These are phyloP conservation scores for Tagetes erecta DNA, from an alignment of 129 eudicot genomes.

Conservation along the genomic window DNA sequence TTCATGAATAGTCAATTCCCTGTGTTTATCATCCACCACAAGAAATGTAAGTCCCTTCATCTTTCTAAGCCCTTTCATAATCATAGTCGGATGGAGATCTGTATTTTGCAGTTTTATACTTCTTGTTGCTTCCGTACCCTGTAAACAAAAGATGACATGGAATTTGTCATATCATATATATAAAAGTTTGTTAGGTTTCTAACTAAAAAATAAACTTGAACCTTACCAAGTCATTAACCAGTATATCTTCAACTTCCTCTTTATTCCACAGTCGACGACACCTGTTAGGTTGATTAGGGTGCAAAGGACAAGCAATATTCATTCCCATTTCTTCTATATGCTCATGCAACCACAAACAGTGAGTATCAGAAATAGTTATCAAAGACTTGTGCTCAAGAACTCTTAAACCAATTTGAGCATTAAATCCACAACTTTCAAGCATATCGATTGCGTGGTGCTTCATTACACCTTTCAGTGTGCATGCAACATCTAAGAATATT, in stretches of 20 bases:
- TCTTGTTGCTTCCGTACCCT: no score
- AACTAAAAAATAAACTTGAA: neutral
- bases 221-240: slow-evolving; percentile 5
- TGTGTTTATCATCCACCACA: neutral
- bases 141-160: no score
- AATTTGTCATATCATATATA: no score
- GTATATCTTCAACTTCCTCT: slow-evolving; percentile 10
- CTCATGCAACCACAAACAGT: neutral
- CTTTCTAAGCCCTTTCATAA: neutral
- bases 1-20: neutral
- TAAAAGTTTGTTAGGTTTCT: neutral
- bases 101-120: no score
- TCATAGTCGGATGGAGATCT: no score
- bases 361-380: neutral
- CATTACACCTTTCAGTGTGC: neutral
- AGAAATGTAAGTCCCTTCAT: neutral
- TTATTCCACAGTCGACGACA: neutral
- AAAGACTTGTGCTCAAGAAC: slow-evolving; percentile 23
- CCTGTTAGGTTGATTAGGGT: neutral
- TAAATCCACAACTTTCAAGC: slow-evolving; percentile 20
- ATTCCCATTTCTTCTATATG: slow-evolving; percentile 18
- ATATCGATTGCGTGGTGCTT: neutral
- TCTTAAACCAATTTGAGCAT: slow-evolving; percentile 12
- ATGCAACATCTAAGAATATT: slow-evolving; percentile 16
- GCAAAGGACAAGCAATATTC: neutral